Evolutionary conservation across 1,139 yeast species (phyloP).

Genomic region (Martiniozyma asiatica): DNA sequence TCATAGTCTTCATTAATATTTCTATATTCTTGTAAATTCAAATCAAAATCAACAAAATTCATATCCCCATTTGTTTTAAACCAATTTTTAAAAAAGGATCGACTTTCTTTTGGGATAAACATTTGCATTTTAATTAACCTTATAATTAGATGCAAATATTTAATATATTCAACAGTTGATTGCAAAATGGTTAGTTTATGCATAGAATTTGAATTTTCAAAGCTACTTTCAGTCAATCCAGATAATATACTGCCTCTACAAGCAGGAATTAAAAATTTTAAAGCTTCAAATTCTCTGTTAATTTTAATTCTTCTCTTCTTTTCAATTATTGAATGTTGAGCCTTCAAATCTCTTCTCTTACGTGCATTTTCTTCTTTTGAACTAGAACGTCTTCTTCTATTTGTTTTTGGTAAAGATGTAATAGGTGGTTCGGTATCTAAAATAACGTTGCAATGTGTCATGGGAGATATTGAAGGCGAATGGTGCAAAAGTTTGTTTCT

Average conservation of each 20-base stretch:
- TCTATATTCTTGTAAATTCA: slow-evolving; percentile 48
- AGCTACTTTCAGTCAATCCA: slow-evolving; percentile 19
- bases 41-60: slow-evolving; percentile 37
- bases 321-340: slow-evolving; percentile 69
- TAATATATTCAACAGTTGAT: slow-evolving; percentile 70
- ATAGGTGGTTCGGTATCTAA: slow-evolving; percentile 2
- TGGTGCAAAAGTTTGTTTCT: slow-evolving; percentile 13
- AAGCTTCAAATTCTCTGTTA: slow-evolving; percentile 73
- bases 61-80: slow-evolving; percentile 27
- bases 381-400: slow-evolving; percentile 29
- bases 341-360: slow-evolving; percentile 42
- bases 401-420: slow-evolving; percentile 3
- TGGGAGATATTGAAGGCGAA: slow-evolving; percentile 23
- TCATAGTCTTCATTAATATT: slow-evolving; percentile 44
- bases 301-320: slow-evolving; percentile 68
- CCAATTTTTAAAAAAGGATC: slow-evolving; percentile 15
- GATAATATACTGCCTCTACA: slow-evolving; percentile 39
- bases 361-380: slow-evolving; percentile 44
- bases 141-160: slow-evolving; percentile 52
- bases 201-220: slow-evolving; percentile 29
- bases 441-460: slow-evolving; percentile 32
- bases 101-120: slow-evolving; percentile 16
- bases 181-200: slow-evolving; percentile 72
- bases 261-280: slow-evolving; percentile 69
- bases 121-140: slow-evolving; percentile 27